Conservation (phyloP, 306 rosid genomes). For the Corylus avellana region DNA sequence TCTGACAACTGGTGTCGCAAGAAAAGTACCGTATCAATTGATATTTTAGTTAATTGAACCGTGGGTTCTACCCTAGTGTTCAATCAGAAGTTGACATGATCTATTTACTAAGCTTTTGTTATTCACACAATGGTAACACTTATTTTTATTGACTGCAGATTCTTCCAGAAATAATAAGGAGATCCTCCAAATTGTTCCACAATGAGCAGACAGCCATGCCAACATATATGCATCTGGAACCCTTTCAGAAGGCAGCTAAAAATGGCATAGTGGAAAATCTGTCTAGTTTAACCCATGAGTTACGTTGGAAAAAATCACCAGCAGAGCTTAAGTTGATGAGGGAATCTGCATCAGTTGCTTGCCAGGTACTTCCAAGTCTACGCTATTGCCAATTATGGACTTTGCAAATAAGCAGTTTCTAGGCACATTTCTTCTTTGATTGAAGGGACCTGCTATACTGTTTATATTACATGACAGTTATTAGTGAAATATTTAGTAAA, state of each 20-base stretch:
- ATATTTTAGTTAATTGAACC: background rate
- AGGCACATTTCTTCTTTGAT: background rate
- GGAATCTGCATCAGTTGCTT: slow-evolving; percentile 87
- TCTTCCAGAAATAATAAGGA: slow-evolving; percentile 72
- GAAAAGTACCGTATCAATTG: slow-evolving; percentile 4
- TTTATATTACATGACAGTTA: slow-evolving; percentile 2
- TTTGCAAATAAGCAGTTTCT: background rate
- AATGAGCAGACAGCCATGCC: slow-evolving; percentile 67
- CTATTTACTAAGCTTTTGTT: background rate
- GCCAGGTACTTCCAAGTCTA: slow-evolving; percentile 65
- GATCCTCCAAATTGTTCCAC: slow-evolving; percentile 74
- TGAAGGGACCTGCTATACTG: background rate
- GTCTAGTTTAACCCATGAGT: slow-evolving; percentile 57
- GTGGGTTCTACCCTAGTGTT: background rate
- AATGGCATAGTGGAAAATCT: slow-evolving; percentile 55
- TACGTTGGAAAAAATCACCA: slow-evolving; percentile 84
- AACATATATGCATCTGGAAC: slow-evolving; percentile 62
- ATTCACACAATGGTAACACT: background rate
- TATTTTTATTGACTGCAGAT: slow-evolving; percentile 61
- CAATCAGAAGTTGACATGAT: background rate
- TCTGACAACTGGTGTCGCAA: slow-evolving; percentile 2
- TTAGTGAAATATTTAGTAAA: background rate
- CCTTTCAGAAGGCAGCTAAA: slow-evolving; percentile 55
- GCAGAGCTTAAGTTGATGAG: slow-evolving; percentile 87
- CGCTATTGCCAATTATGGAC: background rate